A percentile compares a stretch with the other conserved stretches of the same genome.
phyloP scores from a whole-genome alignment of 495 filamentous ascomycete species.

The Glonium stellatum region DNA sequence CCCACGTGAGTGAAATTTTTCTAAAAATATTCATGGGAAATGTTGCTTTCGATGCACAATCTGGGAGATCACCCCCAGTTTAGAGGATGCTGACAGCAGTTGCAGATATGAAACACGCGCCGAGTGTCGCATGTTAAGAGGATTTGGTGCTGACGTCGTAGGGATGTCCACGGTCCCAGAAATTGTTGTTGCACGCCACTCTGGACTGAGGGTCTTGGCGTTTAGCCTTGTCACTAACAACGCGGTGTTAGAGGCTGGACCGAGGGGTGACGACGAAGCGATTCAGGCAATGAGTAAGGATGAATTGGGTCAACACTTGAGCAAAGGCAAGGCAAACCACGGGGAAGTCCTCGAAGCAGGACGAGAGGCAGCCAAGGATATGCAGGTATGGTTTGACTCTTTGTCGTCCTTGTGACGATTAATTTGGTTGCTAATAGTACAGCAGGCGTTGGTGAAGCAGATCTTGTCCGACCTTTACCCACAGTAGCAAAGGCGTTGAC shows the following conservation, averaged over 20 bases:
- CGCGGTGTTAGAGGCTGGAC: conserved; percentile 56
- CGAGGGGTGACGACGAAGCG: conserved; percentile 50
- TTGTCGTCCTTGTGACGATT: neutral
- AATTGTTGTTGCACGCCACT: conserved; percentile 66
- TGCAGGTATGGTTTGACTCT: conserved; percentile 50
- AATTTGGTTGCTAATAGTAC: neutral
- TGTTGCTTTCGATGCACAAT: neutral
- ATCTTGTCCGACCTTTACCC: conserved; percentile 32
- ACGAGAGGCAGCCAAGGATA: conserved; percentile 53
- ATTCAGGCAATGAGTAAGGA: conserved; percentile 37
- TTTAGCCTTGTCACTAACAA: conserved; percentile 74
- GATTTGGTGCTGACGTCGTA: conserved; percentile 63
- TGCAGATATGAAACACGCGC: conserved; percentile 67
- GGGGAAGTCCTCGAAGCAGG: conserved; percentile 66
- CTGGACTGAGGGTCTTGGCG: conserved; percentile 60
- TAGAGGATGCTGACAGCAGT: conserved; percentile 5
- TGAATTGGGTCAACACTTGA: conserved; percentile 51
- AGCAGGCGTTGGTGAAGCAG: conserved; percentile 33
- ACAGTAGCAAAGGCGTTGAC: neutral
- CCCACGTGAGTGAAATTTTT: conserved; percentile 48
- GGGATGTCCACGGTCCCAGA: conserved; percentile 79
- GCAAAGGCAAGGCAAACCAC: conserved; percentile 62
- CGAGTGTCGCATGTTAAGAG: conserved; percentile 65
- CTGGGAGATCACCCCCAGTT: no score
- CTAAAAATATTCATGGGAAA: neutral